These are phyloP conservation scores for Maudiozyma humilis DNA, from an alignment of 1,139 yeast genomes.

Conservation along the genomic window DNA sequence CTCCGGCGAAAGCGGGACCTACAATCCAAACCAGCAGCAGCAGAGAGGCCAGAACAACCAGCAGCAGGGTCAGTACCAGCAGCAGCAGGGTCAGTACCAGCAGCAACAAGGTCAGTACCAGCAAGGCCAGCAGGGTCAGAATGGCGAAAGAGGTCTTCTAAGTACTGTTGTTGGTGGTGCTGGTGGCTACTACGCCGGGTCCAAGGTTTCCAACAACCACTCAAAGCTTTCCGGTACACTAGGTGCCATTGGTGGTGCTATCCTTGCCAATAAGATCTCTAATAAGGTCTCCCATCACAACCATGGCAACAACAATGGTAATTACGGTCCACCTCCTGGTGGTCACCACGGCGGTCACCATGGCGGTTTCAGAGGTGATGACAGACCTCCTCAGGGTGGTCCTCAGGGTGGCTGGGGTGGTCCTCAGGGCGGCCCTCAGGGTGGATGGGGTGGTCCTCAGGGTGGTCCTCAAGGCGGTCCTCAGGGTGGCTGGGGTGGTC, in stretches of 20 bases:
- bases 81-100: constrained; percentile 1
- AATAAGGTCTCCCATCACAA: constrained; percentile 31
- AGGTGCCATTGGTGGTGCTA: constrained; percentile 57
- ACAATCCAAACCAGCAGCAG: constrained; percentile 9
- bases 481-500: constrained; percentile 22
- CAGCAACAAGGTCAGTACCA: constrained; percentile 12
- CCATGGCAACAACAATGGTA: constrained; percentile 10
- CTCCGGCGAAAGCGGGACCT: constrained; percentile 40
- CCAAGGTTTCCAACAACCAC: constrained; percentile 39
- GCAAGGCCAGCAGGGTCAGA: constrained; percentile 14
- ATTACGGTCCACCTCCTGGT: constrained; percentile 12
- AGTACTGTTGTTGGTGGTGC: constrained; percentile 52
- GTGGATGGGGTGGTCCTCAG: constrained; percentile 19
- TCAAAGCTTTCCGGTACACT: constrained; percentile 45
- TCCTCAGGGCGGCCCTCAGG: constrained; percentile 10
- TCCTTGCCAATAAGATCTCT: constrained; percentile 49
- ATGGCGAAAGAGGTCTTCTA: constrained; percentile 48
- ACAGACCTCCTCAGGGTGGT: constrained; percentile 10
- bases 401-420: constrained; percentile 22
- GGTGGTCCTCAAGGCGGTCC: constrained; percentile 20
- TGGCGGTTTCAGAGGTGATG: constrained; percentile 18
- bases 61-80: constrained; percentile 5
- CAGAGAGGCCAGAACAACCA: constrained; percentile 5
- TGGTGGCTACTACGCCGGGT: constrained; percentile 46
- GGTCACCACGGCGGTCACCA: constrained; percentile 9